Percentiles rank a stretch among this genome's conserved stretches.
Evolutionary conservation across 139 green algal species (phyloP).

Genomic region (Closterium sp.): DNA sequence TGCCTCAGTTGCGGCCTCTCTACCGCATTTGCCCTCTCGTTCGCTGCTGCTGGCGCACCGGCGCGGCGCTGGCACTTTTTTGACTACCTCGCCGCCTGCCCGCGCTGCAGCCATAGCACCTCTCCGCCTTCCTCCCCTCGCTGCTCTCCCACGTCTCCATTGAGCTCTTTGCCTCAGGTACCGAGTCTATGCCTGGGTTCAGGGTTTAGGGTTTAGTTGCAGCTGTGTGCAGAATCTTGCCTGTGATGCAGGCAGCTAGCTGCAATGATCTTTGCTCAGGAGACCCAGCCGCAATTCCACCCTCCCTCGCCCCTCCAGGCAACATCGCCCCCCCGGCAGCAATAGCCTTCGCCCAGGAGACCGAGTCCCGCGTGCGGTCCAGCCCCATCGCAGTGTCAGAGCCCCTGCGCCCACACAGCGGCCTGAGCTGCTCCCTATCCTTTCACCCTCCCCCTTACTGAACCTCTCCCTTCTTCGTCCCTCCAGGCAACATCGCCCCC

Average conservation of each 20-base stretch:
- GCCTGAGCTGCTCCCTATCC: not conserved
- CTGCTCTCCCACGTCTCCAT: slow-evolving; percentile 27
- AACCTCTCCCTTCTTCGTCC: not conserved
- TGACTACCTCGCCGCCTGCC: slow-evolving; percentile 62
- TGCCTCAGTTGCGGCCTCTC: not conserved
- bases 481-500: not conserved
- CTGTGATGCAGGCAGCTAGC: too few relatives aligned
- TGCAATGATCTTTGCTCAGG: too few relatives aligned
- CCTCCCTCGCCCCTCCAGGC: too few relatives aligned
- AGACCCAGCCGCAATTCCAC: too few relatives aligned
- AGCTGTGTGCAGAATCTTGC: too few relatives aligned
- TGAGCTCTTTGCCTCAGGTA: not conserved
- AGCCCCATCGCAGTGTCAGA: not conserved
- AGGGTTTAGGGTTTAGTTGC: too few relatives aligned
- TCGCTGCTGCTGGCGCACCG: slow-evolving; percentile 55
- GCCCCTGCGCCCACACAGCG: slow-evolving; percentile 57
- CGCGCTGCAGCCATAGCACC: not conserved
- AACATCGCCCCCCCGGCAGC: not conserved
- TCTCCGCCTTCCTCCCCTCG: slow-evolving; percentile 3
- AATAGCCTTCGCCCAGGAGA: not conserved
- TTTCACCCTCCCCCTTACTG: too few relatives aligned
- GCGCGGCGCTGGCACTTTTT: slow-evolving; percentile 72
- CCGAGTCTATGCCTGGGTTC: too few relatives aligned
- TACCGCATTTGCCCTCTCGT: too few relatives aligned
- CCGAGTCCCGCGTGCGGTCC: not conserved